Base-by-base conservation (phyloP, 148 eudicot species). In the Silene uniflora region DNA sequence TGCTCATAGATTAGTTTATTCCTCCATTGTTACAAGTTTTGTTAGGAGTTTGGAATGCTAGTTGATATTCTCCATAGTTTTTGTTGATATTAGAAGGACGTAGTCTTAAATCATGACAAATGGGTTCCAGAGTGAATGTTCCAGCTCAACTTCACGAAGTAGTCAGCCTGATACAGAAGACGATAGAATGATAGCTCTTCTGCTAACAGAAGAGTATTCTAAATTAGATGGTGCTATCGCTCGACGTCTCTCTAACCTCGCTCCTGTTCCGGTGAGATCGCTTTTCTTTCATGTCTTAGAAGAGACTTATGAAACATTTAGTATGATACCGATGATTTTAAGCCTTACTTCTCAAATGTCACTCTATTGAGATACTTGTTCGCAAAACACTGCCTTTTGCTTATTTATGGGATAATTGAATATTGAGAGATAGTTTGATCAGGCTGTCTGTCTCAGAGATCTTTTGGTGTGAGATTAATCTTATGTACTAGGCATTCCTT, bases 131-230 rank as follows among this genome's bases (percentile, higher is more conserved):
- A 39, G 44, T 39, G 10, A 39, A 78, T 77, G 84, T 78, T 93
- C 93, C 46, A 88, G 89, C 86, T 91, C 98, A 60, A 85, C 91
- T 68, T 91, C 93, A 44, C 81, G 80, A 67, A 89, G 89, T 77
- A 91, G 89, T 79, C 86, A 83, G 78, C 89, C 83, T 21, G 90
- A 85, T 46, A 78, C 86, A 54, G 92, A 91, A 22, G 88, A 92
- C 85, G 98, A 93, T 75, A 79, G 81, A 83, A 91, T 91, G 96
- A 91, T 93, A 84, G 98, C 98, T 55, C 75, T 81, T n/a, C 80
- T 89, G 74, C 75, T 93, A 47, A 85, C 98, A 27, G 98, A 93
- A 85, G 98, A 93, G 78, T 89, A 88, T 80, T 88, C 88, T 68
- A 81, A 88, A 62, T 75, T 89, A 76, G 93, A 91, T 74, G 88